Evolutionary conservation across 192 early-diverging fungal species (phyloP).

Genomic region (Entrophospora sp.): DNA sequence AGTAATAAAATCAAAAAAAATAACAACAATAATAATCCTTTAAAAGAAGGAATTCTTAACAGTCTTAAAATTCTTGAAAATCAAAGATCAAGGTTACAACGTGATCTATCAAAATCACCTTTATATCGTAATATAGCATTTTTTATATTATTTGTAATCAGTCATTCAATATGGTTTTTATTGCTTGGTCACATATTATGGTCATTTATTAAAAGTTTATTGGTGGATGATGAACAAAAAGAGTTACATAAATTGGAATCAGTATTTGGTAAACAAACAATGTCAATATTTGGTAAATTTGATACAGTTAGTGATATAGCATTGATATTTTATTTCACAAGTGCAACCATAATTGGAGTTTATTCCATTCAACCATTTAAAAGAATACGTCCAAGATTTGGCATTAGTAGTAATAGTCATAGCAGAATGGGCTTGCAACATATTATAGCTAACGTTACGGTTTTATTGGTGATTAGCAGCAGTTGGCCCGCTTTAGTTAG

Average conservation of each 20-base stretch:
- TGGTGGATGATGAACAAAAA: constrained; percentile 2
- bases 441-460: constrained; percentile 12
- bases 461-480: constrained; percentile 20
- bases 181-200: not conserved
- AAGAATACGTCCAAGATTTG: not conserved
- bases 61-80: constrained; percentile 14
- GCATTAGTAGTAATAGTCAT: too few relatives aligned
- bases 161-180: not conserved
- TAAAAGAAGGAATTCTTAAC: not conserved
- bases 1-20: too few relatives aligned
- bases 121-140: constrained; percentile 18
- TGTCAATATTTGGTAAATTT: constrained; percentile 8
- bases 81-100: not conserved
- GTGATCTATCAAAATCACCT: constrained; percentile 7
- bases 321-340: constrained; percentile 19
- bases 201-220: constrained; percentile 12
- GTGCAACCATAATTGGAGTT: constrained; percentile 14
- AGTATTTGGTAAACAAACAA: constrained; percentile 17
- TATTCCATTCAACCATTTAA: constrained; percentile 17
- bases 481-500: constrained; percentile 6
- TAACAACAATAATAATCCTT: too few relatives aligned
- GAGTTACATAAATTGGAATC: not conserved
- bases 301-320: not conserved
- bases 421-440: constrained; percentile 6
- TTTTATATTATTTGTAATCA: constrained; percentile 9